Percentiles rank a stretch among this genome's conserved stretches.
Conservation (phyloP, 2,329 filamentous ascomycete genomes). For the Cordyceps tenuipes region DNA sequence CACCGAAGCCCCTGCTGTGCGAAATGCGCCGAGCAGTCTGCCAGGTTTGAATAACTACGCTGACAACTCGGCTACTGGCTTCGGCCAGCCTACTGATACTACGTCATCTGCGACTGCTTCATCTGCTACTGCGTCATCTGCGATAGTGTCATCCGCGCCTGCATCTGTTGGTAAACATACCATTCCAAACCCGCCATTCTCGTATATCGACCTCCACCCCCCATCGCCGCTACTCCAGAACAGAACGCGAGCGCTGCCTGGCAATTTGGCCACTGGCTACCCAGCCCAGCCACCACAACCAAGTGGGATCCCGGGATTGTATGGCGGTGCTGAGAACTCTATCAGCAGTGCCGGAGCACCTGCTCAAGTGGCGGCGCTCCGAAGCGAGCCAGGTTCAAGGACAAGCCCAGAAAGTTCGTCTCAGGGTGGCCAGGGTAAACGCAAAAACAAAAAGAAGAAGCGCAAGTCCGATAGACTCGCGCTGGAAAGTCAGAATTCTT, state of each 20-base stretch:
- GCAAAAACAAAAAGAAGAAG: slow-evolving; percentile 39
- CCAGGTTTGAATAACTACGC: slow-evolving; percentile 26
- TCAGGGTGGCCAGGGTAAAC: slow-evolving; percentile 42
- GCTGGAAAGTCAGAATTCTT: slow-evolving; percentile 25
- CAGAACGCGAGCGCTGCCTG: slow-evolving; percentile 64
- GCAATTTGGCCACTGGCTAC: slow-evolving; percentile 59
- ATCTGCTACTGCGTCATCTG: slow-evolving; percentile 5
- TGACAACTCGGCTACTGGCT: slow-evolving; percentile 5
- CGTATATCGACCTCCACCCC: slow-evolving; percentile 25
- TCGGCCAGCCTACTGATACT: slow-evolving; percentile 22
- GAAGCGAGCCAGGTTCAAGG: slow-evolving; percentile 37
- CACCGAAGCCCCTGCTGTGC: background rate
- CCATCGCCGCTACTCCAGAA: slow-evolving; percentile 60
- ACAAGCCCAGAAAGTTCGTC: slow-evolving; percentile 56
- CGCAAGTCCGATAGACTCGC: slow-evolving; percentile 43
- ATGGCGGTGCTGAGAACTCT: background rate
- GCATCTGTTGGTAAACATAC: background rate
- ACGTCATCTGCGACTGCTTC: background rate
- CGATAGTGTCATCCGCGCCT: no score
- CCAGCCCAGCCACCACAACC: slow-evolving; percentile 46
- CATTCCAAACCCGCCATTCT: background rate
- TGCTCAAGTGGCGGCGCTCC: slow-evolving; percentile 50
- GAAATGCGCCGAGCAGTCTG: slow-evolving; percentile 13
- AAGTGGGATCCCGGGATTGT: slow-evolving; percentile 2
- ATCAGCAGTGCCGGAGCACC: slow-evolving; percentile 24